Base-by-base conservation (phyloP, 2,329 filamentous ascomycete genomes). In the Stemphylium beticola region DNA sequence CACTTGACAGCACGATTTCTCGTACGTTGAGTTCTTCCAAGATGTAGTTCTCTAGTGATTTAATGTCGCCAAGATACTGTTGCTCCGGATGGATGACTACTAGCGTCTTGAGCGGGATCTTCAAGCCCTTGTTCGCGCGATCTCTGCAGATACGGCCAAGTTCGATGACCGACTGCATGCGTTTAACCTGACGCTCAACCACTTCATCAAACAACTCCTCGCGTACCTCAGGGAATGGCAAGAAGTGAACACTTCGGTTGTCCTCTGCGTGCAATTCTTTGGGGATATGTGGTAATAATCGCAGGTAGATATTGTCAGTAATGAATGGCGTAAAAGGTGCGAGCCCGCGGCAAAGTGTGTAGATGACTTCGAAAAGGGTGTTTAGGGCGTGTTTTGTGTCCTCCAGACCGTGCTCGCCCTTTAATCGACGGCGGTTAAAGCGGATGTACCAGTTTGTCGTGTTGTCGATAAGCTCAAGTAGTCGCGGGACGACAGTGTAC, bases 401-500 rank as follows among this genome's bases (percentile, higher is more conserved):
- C 12, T 93, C 85, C 20, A 91, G 77, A 15, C 92, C 92, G 61
- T 91, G 87, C 72, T 96, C 92, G 38, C 93, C 93, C 85, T 96
- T 97, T 63, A 96, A 82, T 49, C 93, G 87, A 75, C 90, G 90
- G 49, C 93, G 85, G 81, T 97, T 97, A 81, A 96, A 96, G 57
- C 92, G 86, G 74, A 97, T 97, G 78, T 97, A 97, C 93, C 93
- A 97, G 77, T 98, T 98, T n/a, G 93, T 97, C 4, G 91, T 92
- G 77, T 96, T 92, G 69, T 97, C 93, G 62, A 97, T 96, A 68
- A 96, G 84, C 71, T 84, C 84, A 15, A 96, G 83, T 56, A 98
- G 79, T 60, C 90, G 85, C 7, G 93, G 93, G 39, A 96, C 92
- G 39, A 98, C 93, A 1, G 93, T 98, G 77, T 97, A 98, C 29